phyloP scores from a whole-genome alignment of 2,329 filamentous ascomycete species.

The Talaromyces rugulosus region DNA sequence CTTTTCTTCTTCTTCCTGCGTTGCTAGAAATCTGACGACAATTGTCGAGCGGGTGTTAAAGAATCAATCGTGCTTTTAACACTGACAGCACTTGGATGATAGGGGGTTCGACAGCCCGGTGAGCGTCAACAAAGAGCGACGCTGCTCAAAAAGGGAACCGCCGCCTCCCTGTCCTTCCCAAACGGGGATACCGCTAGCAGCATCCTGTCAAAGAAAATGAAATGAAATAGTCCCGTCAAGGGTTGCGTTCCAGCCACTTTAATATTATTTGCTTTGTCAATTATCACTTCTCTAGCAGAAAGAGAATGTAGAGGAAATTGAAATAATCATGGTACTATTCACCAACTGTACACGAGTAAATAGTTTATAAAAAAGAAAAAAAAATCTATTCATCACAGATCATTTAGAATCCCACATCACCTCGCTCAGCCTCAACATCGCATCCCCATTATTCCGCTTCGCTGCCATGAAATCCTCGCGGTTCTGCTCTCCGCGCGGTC shows the following conservation, averaged over 20 bases:
- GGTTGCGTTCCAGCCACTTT: neutral
- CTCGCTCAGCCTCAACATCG: conserved; percentile 41
- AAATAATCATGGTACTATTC: neutral
- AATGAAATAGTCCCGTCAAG: neutral
- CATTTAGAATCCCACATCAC: conserved; percentile 45
- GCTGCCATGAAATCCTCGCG: conserved; percentile 44
- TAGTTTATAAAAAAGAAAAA: neutral
- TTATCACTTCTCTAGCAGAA: neutral
- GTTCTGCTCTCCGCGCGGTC: conserved; percentile 37
- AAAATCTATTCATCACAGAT: neutral
- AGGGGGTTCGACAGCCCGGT: neutral
- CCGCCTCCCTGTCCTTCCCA: neutral
- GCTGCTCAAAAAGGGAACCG: neutral
- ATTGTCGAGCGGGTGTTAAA: neutral
- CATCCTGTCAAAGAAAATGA: neutral
- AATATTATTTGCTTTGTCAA: neutral
- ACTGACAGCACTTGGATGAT: neutral
- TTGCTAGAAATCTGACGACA: neutral
- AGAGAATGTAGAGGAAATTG: neutral
- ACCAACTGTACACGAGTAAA: neutral
- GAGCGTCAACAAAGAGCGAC: neutral
- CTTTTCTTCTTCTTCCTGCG: neutral
- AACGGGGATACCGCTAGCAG: neutral
- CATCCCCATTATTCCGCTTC: conserved; percentile 42
- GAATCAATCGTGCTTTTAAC: neutral